Percentiles rank a stretch among this genome's conserved stretches.
phyloP scores from a whole-genome alignment of 1,284 basidiomycete species.

The Marasmius fiardii region DNA sequence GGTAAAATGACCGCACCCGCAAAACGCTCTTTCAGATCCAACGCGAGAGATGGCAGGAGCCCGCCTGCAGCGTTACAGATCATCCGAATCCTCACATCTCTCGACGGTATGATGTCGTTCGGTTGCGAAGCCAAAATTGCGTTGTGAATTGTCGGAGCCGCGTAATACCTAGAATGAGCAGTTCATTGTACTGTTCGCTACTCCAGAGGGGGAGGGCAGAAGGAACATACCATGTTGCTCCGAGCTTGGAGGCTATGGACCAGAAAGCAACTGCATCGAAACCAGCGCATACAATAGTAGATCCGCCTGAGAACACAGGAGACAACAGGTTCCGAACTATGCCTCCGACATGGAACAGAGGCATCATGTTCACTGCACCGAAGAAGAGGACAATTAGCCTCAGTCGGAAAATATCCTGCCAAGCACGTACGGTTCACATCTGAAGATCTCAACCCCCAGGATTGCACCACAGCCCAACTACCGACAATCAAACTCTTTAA shows the following conservation, averaged over 20 bases:
- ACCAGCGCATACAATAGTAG: conserved; percentile 45
- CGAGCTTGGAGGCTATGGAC: conserved; percentile 38
- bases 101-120: conserved; percentile 25
- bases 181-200: not conserved
- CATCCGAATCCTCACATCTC: conserved; percentile 37
- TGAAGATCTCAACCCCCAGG: conserved; percentile 47
- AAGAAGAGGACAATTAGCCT: not conserved
- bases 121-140: conserved; percentile 38
- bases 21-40: conserved; percentile 34
- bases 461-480: conserved; percentile 51
- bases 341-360: conserved; percentile 55
- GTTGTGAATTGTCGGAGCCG: conserved; percentile 45
- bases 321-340: conserved; percentile 50
- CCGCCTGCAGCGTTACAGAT: conserved; percentile 46
- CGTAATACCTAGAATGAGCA: conserved; percentile 35
- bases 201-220: conserved; percentile 8
- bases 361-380: conserved; percentile 57
- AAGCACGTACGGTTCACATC: conserved; percentile 40
- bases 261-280: conserved; percentile 51
- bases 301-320: conserved; percentile 43
- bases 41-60: conserved; percentile 38
- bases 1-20: conserved; percentile 37
- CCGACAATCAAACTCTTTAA: conserved; percentile 57
- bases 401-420: not conserved
- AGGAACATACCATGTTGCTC: conserved; percentile 37